A percentile compares a stretch with the other conserved stretches of the same genome.
Evolutionary conservation across 257 asterid species (phyloP).

Genomic region (Ocimum tenuiflorum): DNA sequence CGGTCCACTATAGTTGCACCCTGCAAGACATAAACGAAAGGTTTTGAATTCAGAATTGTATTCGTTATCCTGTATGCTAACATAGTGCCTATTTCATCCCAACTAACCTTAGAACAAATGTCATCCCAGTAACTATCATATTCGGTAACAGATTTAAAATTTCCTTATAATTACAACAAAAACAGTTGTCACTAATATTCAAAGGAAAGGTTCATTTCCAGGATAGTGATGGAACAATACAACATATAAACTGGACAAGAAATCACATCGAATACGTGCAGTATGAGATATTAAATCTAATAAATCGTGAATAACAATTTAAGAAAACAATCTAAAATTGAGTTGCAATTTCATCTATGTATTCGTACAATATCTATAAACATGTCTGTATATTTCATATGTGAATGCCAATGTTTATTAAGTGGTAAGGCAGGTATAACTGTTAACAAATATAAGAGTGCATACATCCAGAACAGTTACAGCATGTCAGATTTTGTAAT

Average conservation of each 20-base stretch:
- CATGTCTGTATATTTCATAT: background rate
- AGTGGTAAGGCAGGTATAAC: background rate
- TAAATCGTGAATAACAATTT: background rate
- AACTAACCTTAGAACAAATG: background rate
- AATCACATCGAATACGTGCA: background rate
- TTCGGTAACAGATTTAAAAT: background rate
- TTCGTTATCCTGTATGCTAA: background rate
- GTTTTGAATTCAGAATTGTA: conserved; percentile 1
- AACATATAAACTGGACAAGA: background rate
- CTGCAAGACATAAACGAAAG: conserved; percentile 29
- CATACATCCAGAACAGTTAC: background rate
- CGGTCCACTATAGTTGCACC: conserved; percentile 85
- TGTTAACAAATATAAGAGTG: background rate
- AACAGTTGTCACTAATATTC: background rate
- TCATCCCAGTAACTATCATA: background rate
- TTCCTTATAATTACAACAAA: background rate
- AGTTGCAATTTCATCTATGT: background rate
- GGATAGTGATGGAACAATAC: background rate
- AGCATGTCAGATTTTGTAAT: background rate
- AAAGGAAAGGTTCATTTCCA: conserved; percentile 3
- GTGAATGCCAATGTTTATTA: background rate
- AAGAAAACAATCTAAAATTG: background rate
- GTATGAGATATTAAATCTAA: background rate
- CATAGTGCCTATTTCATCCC: conserved; percentile 7
- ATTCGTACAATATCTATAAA: background rate